These are phyloP conservation scores for Stephanocyclus meneghinianus DNA, from an alignment of 352 stramenopile genomes.

Conservation along the genomic window DNA sequence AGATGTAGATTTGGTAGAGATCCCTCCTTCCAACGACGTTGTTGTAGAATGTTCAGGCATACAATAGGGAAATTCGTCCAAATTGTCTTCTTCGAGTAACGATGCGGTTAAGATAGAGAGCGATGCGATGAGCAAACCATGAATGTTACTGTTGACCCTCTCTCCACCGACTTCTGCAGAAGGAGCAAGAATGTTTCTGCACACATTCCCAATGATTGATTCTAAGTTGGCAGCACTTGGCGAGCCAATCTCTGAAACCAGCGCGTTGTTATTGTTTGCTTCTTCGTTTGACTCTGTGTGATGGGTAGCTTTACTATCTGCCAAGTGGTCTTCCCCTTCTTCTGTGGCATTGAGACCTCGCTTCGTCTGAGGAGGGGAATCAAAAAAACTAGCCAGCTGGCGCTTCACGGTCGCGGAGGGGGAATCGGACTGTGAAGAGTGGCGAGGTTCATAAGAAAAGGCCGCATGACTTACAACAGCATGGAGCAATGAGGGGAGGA, in stretches of 20 bases:
- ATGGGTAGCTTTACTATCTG: not conserved
- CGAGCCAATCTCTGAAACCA: not conserved
- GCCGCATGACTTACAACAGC: conserved; percentile 42
- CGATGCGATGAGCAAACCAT: conserved; percentile 61
- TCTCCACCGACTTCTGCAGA: not conserved
- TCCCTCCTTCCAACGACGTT: not conserved
- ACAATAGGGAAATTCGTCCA: conserved; percentile 15
- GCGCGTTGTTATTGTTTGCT: not conserved
- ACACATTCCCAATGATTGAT: conserved; percentile 59
- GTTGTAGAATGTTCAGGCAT: not conserved
- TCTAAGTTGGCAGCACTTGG: conserved; percentile 49
- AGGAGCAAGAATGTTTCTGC: conserved; percentile 20
- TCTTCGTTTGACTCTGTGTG: not conserved
- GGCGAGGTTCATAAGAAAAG: conserved; percentile 22
- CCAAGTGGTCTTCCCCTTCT: not conserved
- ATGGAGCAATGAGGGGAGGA: conserved; percentile 42
- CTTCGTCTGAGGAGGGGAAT: not conserved
- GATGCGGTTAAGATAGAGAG: conserved; percentile 57
- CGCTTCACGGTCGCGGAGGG: not conserved
- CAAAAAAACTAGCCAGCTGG: not conserved
- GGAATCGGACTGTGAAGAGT: not conserved
- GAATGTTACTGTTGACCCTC: conserved; percentile 21
- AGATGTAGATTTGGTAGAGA: not conserved
- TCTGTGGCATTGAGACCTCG: not conserved
- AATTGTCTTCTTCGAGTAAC: conserved; percentile 41